Evolutionary conservation across 176 grass and related monocot species (phyloP), one percentile per base, ranked within the genome.

Genomic region (Musa acuminata): DNA sequence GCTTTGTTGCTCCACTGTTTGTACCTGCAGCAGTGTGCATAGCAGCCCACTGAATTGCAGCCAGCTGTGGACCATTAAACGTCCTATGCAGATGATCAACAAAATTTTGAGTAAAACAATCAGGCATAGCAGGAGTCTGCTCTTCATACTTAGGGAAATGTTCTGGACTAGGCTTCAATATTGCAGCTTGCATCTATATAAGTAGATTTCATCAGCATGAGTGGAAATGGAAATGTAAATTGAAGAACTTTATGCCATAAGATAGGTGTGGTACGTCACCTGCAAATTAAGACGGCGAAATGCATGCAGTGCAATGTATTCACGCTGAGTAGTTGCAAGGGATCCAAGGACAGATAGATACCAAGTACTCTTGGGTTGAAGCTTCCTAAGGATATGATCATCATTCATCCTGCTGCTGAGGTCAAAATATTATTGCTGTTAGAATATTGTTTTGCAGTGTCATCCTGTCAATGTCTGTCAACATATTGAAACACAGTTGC

Each of bases 21-120:
- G 96, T 99, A 8, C 96, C 96, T 43, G 96, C 90, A 85, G 96
- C 96, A 78, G 96, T 99, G 83, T 99, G 96, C 58, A 85, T 99
- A 67, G 96, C 96, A 89, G 96, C 96, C 91, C 96, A 99, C 74
- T 99, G 96, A 84, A 99, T 99, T n/a, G 96, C 96, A 1, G 91
- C 85, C 77, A 99, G 55, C 24, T 99, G 96, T 58, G 96, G 96
- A 55, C 82, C 82, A 65, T 99, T 99, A 74, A 99, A 99, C 62
- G 78, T 89, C 82, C 77, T 87, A 76, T 84, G 91, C 49, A 99
- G 79, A 82, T 99, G 86, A 23, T 89, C 88, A 48, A 90, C 71
- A 82, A 99, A 99, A 79, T 89, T 87, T 77, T 87, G 90, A 20
- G 96, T 99, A 76, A 99, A 95, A 77, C 96, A 99, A 23, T 99